Base-by-base conservation (phyloP, 2,329 filamentous ascomycete genomes). In the Aaosphaeria arxii region DNA sequence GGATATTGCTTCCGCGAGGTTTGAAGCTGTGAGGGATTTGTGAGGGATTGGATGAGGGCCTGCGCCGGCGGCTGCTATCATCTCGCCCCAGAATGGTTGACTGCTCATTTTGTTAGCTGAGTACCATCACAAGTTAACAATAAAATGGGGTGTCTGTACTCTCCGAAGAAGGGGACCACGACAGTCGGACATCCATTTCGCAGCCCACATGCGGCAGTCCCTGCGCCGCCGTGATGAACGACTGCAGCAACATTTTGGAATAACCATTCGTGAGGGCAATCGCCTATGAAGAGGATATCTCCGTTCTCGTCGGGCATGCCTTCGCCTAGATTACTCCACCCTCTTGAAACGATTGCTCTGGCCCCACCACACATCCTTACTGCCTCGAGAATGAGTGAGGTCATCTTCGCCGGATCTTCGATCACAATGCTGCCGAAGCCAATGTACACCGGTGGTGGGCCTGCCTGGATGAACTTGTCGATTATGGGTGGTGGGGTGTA, bases 221-320 rank as follows among this genome's bases (percentile, higher is more conserved):
- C 81, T 24, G 81, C 81, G 47, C 89, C 89, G 17, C 89, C 89
- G 55, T 95, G 89, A 61, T 95, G 89, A 5, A 91, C 86, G 1
- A 95, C 89, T 40, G 82, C 84, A 0, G 87, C 86, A 1, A 94
- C 88, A 38, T 79, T 83, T 51, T 88, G 77, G 66, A 95, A 95
- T 0, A 95, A 74, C 89, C 89, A 95, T 69, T 94, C 89, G 55
- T 94, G 89, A 0, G 88, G 88, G 38, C 84, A 83, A 61, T 91
- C 91, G 13, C 87, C 88, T 17, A 92, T 75, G 80, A 91, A 87
- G 61, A 86, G 87, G 2, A 91, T 81, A 5, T 82, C 81, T 1
- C 88, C 81, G 0, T 87, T 87, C 13, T 88, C 71, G 1, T 80
- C 80, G 4, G 87, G 65, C 47, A 30, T 17, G 7, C 28, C 47